Evolutionary conservation across 164 flowering plant species (phyloP).

Genomic region (Nymphaea thermarum): DNA sequence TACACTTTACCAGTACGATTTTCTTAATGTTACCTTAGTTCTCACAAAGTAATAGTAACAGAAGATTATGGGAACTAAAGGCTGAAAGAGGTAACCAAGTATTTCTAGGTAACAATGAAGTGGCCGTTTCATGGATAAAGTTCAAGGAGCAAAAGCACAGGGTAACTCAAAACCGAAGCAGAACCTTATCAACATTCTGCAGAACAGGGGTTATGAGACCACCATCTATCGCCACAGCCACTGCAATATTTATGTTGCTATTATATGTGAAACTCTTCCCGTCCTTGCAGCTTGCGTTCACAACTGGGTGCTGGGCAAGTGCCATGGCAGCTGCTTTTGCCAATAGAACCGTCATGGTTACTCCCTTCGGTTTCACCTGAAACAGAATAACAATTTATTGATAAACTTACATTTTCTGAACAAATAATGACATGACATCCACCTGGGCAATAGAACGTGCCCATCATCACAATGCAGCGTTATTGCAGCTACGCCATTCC

Average conservation of each 20-base stretch:
- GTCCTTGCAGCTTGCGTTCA: constrained; percentile 74
- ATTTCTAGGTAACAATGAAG: too few species aligned
- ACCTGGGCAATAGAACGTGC: too few species aligned
- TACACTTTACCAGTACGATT: too few species aligned
- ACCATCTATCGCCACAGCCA: constrained; percentile 87
- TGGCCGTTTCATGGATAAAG: background rate
- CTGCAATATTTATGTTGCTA: constrained; percentile 67
- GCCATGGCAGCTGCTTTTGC: constrained; percentile 90
- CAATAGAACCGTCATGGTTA: constrained; percentile 83
- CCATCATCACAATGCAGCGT: too few species aligned
- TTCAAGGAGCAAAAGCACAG: background rate
- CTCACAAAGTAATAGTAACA: background rate
- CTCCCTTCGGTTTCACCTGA: constrained; percentile 89
- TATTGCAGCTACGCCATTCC: too few species aligned
- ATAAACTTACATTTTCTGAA: too few species aligned
- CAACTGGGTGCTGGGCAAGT: constrained; percentile 84
- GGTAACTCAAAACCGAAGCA: background rate
- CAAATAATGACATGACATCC: too few species aligned
- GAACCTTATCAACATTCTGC: constrained; percentile 89
- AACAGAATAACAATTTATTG: background rate
- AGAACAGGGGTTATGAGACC: constrained; percentile 94
- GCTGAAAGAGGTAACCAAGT: background rate
- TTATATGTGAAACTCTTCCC: constrained; percentile 85
- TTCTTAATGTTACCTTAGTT: background rate
- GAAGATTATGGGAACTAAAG: background rate